Percentiles rank a stretch among this genome's conserved stretches.
These are phyloP conservation scores for Colletotrichum orchidophilum DNA, from an alignment of 2,329 filamentous ascomycete species.

Conservation along the genomic window DNA sequence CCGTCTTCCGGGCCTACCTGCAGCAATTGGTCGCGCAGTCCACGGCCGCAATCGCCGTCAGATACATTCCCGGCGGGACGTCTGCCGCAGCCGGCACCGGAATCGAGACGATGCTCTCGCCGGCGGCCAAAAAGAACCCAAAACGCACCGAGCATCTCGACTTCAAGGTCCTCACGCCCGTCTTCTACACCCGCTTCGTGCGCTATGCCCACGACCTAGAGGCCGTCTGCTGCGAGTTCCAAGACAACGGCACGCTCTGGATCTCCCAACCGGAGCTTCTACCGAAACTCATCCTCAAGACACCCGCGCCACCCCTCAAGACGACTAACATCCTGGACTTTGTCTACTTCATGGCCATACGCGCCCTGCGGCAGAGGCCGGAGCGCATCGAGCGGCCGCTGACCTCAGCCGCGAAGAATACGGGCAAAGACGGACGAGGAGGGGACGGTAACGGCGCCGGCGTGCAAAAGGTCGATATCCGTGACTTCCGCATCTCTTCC, in stretches of 20 bases:
- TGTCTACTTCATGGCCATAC: conserved; percentile 54
- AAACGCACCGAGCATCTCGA: conserved; percentile 52
- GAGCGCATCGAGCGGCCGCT: conserved; percentile 51
- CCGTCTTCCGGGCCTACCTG: conserved; percentile 58
- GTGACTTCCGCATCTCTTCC: conserved; percentile 57
- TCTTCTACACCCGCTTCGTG: conserved; percentile 73
- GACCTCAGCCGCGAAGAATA: conserved; percentile 46
- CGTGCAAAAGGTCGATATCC: conserved; percentile 49
- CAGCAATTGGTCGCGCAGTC: conserved; percentile 58
- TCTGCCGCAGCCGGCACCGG: neutral
- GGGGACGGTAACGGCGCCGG: conserved; percentile 19
- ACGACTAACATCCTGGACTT: conserved; percentile 49
- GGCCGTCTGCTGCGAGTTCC: conserved; percentile 67
- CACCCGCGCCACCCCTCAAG: conserved; percentile 45
- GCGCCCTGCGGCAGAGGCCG: conserved; percentile 53
- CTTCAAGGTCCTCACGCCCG: conserved; percentile 69
- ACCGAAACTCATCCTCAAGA: conserved; percentile 54
- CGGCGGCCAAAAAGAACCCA: conserved; percentile 35
- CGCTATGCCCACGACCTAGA: conserved; percentile 70
- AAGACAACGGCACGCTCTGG: conserved; percentile 67
- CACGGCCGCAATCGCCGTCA: conserved; percentile 55
- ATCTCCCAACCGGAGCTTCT: conserved; percentile 65
- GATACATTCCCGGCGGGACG: conserved; percentile 63
- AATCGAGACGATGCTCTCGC: conserved; percentile 49
- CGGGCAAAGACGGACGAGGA: conserved; percentile 13